Evolutionary conservation across 2,329 filamentous ascomycete genomes (phyloP), one percentile per base, ranked within the genome.

Genomic region (Ophiostoma sp.): DNA sequence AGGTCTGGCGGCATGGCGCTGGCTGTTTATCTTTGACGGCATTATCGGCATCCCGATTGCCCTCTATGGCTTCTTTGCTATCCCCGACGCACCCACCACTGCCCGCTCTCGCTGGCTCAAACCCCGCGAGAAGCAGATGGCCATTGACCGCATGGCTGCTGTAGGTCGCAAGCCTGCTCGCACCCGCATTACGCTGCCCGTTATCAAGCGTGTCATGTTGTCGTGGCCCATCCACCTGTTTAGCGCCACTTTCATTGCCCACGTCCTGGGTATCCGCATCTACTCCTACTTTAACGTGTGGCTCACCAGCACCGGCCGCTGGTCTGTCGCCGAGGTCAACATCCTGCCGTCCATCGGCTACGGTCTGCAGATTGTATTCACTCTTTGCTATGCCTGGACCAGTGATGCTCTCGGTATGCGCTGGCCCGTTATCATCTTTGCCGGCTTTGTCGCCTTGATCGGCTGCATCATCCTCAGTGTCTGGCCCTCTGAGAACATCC

Each of bases 301-400:
- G 70, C 75, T 75, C 73, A 75, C 70, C 77, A 79, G 5, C 81
- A 82, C 22, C 75, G 71, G 76, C 6, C 79, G 83, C 75, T 82
- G 83, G 73, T 83, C 83, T 55, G 76, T 80, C 7, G 82, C 83
- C 45, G 82, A 87, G 31, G 87, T 88, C 70, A 86, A 85, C 57
- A 83, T 80, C 33, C 83, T 84, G 55, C 83, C 83, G 0, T 84
- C 83, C 0, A 80, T 80, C 1, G 81, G 75, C 45, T 75, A 69
- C 45, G 75, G 73, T 15, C 25, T 76, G 5, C 73, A 61, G 28
- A 61, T 87, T 0, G 79, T 86, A 17, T 82, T 82, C 2, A 87
- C 86, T 0, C 79, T 88, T 1, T 77, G 82, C 11, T 87, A 85
- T 74, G 87, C 86, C 7, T 88, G 86, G 86, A 82, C 82, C 11